Conservation (phyloP, 1,284 basidiomycete species). For the Neolentinus lepideus region DNA sequence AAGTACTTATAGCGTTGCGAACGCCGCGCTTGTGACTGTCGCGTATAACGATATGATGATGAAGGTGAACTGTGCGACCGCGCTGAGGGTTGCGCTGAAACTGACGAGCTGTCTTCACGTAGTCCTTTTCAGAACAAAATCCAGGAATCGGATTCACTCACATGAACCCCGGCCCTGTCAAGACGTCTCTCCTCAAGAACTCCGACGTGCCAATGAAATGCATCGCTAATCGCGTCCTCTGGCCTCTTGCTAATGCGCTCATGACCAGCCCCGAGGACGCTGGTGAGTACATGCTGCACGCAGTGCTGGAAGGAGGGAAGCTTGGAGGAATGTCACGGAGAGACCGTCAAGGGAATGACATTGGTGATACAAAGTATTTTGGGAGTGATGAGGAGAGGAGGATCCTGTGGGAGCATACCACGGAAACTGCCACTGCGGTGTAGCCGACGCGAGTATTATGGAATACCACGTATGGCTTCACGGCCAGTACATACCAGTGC, state of each 20-base stretch:
- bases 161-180: constrained; percentile 18
- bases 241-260: not conserved
- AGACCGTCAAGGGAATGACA: not conserved
- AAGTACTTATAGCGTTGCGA: constrained; percentile 26
- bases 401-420: not conserved
- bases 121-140: constrained; percentile 7
- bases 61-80: constrained; percentile 26
- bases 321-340: not conserved
- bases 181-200: not conserved
- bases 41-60: constrained; percentile 42
- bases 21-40: constrained; percentile 23
- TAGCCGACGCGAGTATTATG: too few species aligned
- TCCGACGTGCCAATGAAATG: not conserved
- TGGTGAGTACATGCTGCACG: not conserved
- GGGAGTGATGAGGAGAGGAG: not conserved
- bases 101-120: not conserved
- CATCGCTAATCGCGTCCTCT: not conserved
- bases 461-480: too few species aligned
- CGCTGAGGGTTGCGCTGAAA: too few species aligned
- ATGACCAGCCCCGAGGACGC: not conserved
- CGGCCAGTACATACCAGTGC: too few species aligned
- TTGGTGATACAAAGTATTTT: not conserved
- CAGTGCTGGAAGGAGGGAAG: not conserved
- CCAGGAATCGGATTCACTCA: constrained; percentile 14
- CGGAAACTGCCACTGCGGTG: not conserved